Conservation (phyloP, 306 rosid species). For the Prinsepia uniflora region DNA sequence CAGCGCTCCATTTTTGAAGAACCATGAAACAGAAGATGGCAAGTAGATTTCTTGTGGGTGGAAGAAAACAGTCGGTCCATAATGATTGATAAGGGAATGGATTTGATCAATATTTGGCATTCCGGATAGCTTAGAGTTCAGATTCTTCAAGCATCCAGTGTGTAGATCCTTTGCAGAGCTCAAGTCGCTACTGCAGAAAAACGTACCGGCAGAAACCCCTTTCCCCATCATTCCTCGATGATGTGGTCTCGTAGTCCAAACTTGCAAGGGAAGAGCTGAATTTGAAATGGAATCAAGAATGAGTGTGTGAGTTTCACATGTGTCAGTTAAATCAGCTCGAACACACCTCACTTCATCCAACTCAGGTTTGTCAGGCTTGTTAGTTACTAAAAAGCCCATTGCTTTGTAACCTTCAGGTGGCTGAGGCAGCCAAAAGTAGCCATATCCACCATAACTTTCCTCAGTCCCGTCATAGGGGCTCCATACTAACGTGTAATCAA, state of each 20-base stretch:
- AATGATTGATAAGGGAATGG: slow-evolving; percentile 72
- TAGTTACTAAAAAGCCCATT: slow-evolving; percentile 68
- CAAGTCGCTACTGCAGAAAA: slow-evolving; percentile 49
- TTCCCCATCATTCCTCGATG: slow-evolving; percentile 61
- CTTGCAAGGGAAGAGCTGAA: slow-evolving; percentile 40
- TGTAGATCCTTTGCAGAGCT: slow-evolving; percentile 47
- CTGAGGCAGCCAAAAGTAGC: slow-evolving; percentile 77
- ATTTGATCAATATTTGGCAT: slow-evolving; percentile 76
- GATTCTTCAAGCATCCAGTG: slow-evolving; percentile 76
- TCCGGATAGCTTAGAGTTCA: slow-evolving; percentile 40
- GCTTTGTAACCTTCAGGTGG: slow-evolving; percentile 77
- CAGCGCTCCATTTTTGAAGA: slow-evolving; percentile 61
- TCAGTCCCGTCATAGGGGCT: slow-evolving; percentile 49
- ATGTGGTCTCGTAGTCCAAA: slow-evolving; percentile 58
- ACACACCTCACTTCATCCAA: slow-evolving; percentile 71
- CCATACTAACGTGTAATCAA: slow-evolving; percentile 67
- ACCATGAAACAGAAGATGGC: slow-evolving; percentile 95
- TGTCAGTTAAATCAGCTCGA: slow-evolving; percentile 67
- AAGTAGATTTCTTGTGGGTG: slow-evolving; percentile 78
- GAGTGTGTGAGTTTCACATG: slow-evolving; percentile 52
- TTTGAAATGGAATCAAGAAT: slow-evolving; percentile 34
- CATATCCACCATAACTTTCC: slow-evolving; percentile 33
- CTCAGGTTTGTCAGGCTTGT: slow-evolving; percentile 52
- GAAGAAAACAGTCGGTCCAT: slow-evolving; percentile 82
- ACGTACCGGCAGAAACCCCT: slow-evolving; percentile 72